These are phyloP conservation scores for Termitomyces titanicus DNA, from an alignment of 768 basidiomycete species.

Conservation along the genomic window DNA sequence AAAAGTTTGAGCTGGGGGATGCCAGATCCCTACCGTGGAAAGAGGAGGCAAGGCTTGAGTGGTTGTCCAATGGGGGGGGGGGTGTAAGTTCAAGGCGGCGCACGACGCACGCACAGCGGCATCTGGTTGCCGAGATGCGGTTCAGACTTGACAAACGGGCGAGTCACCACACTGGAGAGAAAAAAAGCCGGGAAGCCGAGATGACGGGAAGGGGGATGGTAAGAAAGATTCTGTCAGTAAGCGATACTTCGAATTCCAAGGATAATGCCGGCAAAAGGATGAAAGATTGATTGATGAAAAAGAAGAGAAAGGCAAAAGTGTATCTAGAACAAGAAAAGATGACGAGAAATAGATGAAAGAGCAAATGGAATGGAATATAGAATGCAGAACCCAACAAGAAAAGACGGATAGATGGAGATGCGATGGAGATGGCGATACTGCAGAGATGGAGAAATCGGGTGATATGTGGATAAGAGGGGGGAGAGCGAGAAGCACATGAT, in stretches of 20 bases:
- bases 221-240: conserved; percentile 11
- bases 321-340: not conserved
- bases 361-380: not conserved
- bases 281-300: not conserved
- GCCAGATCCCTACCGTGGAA: too few species aligned
- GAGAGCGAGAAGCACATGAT: not conserved
- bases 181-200: conserved; percentile 9
- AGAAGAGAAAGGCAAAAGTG: not conserved
- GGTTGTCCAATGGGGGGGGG: not conserved
- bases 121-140: not conserved
- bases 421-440: not conserved
- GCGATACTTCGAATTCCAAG: not conserved
- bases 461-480: not conserved
- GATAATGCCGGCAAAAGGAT: not conserved
- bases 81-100: not conserved
- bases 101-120: not conserved
- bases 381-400: not conserved
- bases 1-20: too few species aligned
- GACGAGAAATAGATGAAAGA: not conserved
- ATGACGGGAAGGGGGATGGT: conserved; percentile 5
- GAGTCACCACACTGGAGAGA: conserved; percentile 31
- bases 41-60: too few species aligned
- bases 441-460: not conserved
- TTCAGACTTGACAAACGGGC: not conserved
- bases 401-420: conserved; percentile 5